phyloP scores from a whole-genome alignment of 305 asterid genomes.

The Solanum hybrid region DNA sequence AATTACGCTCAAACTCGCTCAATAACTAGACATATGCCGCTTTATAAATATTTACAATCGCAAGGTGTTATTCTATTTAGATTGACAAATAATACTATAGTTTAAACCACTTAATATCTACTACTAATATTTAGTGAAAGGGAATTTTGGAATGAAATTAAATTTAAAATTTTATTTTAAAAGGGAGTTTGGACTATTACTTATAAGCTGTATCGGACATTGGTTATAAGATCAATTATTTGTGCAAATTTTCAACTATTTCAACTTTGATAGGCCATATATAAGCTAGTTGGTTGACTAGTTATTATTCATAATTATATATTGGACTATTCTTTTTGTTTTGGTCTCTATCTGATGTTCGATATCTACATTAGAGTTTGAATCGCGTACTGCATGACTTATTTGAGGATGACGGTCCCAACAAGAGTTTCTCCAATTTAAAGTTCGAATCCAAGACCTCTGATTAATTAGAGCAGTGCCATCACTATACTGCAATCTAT shows the following conservation, averaged over 20 bases:
- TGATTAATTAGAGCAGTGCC: fast-evolving
- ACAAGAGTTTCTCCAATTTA: neutral
- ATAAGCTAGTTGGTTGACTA: neutral
- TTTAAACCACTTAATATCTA: neutral
- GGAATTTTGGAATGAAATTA: neutral
- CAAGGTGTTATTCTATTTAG: neutral
- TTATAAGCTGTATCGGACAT: neutral
- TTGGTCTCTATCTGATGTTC: neutral
- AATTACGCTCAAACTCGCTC: neutral
- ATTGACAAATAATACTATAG: neutral
- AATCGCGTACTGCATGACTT: no score
- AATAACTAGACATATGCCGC: neutral
- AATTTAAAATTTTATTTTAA: neutral
- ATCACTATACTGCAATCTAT: no score
- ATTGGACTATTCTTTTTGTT: neutral
- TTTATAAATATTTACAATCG: no score
- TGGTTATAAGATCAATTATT: neutral
- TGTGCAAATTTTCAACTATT: neutral
- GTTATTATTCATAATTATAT: neutral
- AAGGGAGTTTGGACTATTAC: neutral
- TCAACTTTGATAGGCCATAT: neutral
- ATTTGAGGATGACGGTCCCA: no score
- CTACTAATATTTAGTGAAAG: neutral
- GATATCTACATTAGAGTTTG: no score
- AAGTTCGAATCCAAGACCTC: no score